Base-by-base conservation (phyloP, 2,329 filamentous ascomycete species). In the Sclerotinia glacialis region DNA sequence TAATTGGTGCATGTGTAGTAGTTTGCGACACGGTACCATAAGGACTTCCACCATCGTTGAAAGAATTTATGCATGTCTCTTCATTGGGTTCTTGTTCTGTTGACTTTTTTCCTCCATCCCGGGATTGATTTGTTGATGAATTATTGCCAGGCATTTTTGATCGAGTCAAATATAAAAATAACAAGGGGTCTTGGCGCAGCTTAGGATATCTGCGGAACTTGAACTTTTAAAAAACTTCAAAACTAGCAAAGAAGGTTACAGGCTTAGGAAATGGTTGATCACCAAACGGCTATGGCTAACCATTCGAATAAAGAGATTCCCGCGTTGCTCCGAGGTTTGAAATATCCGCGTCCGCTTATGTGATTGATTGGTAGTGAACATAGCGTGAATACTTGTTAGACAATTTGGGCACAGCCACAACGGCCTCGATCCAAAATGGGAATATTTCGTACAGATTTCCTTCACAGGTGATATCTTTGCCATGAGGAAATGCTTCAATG, bases 11-110 rank as follows among this genome's bases (percentile, higher is more conserved):
- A 23, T 53, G 37, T 42, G 31, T 31, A 37, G 46, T 46, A 18
- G 12, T 53, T 28, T 34, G 21, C 16, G 55, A 52, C n/a, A 28
- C 26, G 9, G 64, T 61, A 50, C 55, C 64, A n/a, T 66, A 61
- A 11, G 55, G 53, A 26, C 16, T 66, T n/a, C 55, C 55, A 50
- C 34, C 31, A 37, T 66, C 28, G n/a, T n/a, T 40, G 18, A 9
- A 53, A 40, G 23, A 44, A 26, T 34, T 18, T 44, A 66, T 50
- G 12, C 5, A 26, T 2, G 26, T 44, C 23, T 53, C 23, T n/a
- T 66, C 64, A 23, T 40, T 28, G n/a, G 37, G 16, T 34, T 52
- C 23, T 60, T 52, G 26, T 37, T 53, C 28, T 7, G 8, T 26
- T 26, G 26, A 7, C 5, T 9, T 23, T 11, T 44, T 66, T 42